Conservation (phyloP, 768 basidiomycete species). For the Serendipita indica region DNA sequence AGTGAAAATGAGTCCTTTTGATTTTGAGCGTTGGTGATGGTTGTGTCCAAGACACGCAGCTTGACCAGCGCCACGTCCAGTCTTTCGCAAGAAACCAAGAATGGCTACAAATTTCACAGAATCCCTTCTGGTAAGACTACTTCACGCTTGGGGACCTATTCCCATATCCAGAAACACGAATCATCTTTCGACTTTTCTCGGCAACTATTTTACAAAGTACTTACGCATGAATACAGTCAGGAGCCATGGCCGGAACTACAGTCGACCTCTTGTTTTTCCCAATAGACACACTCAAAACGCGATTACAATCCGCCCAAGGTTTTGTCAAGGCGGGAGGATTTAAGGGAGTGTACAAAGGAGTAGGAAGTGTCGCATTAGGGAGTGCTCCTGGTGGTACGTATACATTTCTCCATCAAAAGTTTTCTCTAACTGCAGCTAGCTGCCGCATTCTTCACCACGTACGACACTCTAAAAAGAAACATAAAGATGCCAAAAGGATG, state of each 20-base stretch:
- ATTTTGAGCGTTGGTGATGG: background rate
- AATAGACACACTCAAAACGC: constrained; percentile 92
- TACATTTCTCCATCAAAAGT: background rate
- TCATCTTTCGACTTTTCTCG: background rate
- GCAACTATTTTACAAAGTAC: constrained; percentile 10
- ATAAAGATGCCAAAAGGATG: constrained; percentile 48
- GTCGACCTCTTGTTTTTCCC: constrained; percentile 96
- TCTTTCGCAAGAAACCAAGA: constrained; percentile 12
- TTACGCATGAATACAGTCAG: constrained; percentile 36
- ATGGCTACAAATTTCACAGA: constrained; percentile 30
- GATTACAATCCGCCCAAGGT: constrained; percentile 77
- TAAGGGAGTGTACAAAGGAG: constrained; percentile 77
- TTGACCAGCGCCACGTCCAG: background rate
- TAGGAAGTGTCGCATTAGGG: constrained; percentile 88
- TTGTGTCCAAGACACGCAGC: background rate
- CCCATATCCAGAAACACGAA: too few species aligned
- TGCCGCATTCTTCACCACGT: constrained; percentile 87
- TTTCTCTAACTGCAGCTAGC: constrained; percentile 34
- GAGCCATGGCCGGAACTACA: constrained; percentile 79
- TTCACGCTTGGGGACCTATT: too few species aligned
- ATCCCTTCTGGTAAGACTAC: constrained; percentile 33
- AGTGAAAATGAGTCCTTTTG: background rate
- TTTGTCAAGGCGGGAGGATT: constrained; percentile 80
- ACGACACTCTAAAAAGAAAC: constrained; percentile 72
- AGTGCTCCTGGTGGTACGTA: constrained; percentile 83